Evolutionary conservation across 306 rosid species (phyloP).

Genomic region (Vicia faba): DNA sequence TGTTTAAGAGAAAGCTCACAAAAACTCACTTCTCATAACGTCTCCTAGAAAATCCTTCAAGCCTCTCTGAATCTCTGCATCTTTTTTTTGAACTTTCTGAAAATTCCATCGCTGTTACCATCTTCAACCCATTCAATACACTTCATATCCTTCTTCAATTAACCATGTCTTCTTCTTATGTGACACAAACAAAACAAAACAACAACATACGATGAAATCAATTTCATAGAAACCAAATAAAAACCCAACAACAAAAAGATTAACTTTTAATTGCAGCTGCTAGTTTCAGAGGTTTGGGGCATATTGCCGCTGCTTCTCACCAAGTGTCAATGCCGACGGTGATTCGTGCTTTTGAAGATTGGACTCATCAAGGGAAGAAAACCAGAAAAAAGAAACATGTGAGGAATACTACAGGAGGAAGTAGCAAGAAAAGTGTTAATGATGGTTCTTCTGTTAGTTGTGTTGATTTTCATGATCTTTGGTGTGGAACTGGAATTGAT

Average conservation of each 20-base stretch:
- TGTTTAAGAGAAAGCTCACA: too few relatives aligned
- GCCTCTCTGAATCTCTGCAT: too few relatives aligned
- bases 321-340: conserved; percentile 86
- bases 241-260: conserved; percentile 58
- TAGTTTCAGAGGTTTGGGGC: conserved; percentile 81
- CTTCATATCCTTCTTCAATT: too few relatives aligned
- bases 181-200: neutral
- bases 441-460: conserved; percentile 43
- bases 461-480: conserved; percentile 84
- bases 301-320: conserved; percentile 74
- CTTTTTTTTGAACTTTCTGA: too few relatives aligned
- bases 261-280: conserved; percentile 56
- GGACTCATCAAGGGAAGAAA: conserved; percentile 61
- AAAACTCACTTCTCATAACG: too few relatives aligned
- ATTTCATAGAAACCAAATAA: conserved; percentile 67
- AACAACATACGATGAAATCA: conserved; percentile 56
- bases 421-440: conserved; percentile 14
- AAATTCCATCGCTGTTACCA: too few relatives aligned
- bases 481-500: conserved; percentile 98
- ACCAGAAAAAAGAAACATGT: conserved; percentile 63
- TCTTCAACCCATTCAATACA: too few relatives aligned
- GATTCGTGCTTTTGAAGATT: conserved; percentile 86
- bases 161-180: neutral
- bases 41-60: too few relatives aligned
- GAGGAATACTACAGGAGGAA: conserved; percentile 4